phyloP scores from a whole-genome alignment of 129 eudicot species.

The Saussurea involucrata region DNA sequence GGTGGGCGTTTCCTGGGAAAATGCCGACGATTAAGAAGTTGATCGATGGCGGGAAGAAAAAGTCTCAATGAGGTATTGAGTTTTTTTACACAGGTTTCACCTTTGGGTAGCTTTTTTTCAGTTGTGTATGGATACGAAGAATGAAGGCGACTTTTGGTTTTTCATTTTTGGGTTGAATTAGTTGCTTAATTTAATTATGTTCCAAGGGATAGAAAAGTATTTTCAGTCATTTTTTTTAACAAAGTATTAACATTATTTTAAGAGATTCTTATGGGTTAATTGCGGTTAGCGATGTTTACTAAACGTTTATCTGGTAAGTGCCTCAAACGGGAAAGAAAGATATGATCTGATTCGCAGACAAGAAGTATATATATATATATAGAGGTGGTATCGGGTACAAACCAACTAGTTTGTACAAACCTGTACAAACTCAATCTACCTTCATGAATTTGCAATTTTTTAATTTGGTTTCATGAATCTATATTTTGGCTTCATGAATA shows the following conservation, averaged over 20 bases:
- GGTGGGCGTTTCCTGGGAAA: slow-evolving; percentile 95
- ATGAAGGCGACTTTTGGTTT: not conserved
- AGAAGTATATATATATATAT: too few relatives aligned
- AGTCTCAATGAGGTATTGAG: slow-evolving; percentile 25
- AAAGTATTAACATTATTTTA: not conserved
- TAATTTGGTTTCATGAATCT: too few relatives aligned
- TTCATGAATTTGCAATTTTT: too few relatives aligned
- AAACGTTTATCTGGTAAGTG: too few relatives aligned
- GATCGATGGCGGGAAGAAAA: slow-evolving; percentile 37
- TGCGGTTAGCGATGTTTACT: not conserved
- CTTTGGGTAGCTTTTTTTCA: not conserved
- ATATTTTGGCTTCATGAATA: too few relatives aligned
- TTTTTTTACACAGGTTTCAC: not conserved
- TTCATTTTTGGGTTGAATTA: not conserved
- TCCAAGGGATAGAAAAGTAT: not conserved
- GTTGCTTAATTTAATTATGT: not conserved
- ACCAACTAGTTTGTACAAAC: too few relatives aligned
- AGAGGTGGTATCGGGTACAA: too few relatives aligned
- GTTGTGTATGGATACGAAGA: not conserved
- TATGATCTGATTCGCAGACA: too few relatives aligned
- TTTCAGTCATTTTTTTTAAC: not conserved
- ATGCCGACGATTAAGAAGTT: slow-evolving; percentile 70
- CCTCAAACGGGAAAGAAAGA: too few relatives aligned
- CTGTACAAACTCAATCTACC: too few relatives aligned
- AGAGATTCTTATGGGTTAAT: not conserved